Evolutionary conservation across 352 stramenopile species (phyloP), one percentile per base, ranked within the genome.

Genomic region (Discostella stelligera): DNA sequence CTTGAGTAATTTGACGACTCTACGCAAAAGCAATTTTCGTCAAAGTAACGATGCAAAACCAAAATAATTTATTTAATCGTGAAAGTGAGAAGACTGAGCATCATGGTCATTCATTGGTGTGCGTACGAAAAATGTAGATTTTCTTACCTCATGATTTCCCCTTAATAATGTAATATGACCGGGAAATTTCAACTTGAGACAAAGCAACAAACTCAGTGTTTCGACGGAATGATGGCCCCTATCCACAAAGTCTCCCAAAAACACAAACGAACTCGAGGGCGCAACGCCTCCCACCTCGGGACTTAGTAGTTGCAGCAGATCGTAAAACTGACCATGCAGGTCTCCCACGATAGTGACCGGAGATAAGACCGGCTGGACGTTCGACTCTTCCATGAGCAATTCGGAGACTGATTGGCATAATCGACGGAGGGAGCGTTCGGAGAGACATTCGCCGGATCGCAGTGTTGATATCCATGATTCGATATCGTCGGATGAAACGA

Each of bases 211-310:
- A 14, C 99, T 72, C 74, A 99, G 98, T 6, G 97, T 99, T 85
- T 99, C 98, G 6, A 99, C 96, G 82, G 93, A 98, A 89, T 99
- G 99, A 82, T 98, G 99, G 10, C 98, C 98, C 56, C 98, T 94
- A 85, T 99, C 98, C 37, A 99, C 98, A 86, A 99, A 99, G 85
- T 99, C 98, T 25, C 98, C 98, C 81, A 99, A 95, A 84, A 99
- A 99, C 2, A 99, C 86, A 87, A 99, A 99, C 84, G 99, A 99
- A 68, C 97, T 98, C 79, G 98, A 95, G 0, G 97, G 97, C 69
- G 95, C 98, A 71, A 98, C 95, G 49, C 97, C 97, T 37, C 97
- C 97, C n/a, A 99, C 96, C 66, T 98, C 52, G 11, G 52, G 52
- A 41, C 67, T 98, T 88, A 99, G 99, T 8, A 96, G 82, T 78